A percentile compares a stretch with the other conserved stretches of the same genome.
These are phyloP conservation scores for Dendrothele bispora DNA, from an alignment of 768 basidiomycete species.

Conservation along the genomic window DNA sequence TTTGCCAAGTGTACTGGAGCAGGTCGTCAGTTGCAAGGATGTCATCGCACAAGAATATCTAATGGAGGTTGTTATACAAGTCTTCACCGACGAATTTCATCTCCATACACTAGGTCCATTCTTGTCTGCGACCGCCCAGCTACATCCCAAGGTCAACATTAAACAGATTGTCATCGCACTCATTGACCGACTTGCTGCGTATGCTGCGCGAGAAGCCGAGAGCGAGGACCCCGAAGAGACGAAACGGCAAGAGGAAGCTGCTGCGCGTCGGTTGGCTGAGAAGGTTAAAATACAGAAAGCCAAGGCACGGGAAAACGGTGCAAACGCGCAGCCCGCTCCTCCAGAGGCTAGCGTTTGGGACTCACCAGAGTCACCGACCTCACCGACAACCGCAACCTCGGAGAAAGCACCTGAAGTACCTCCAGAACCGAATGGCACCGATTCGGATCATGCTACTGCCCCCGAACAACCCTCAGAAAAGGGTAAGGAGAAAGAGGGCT, in stretches of 20 bases:
- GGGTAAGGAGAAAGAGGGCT: conserved; percentile 61
- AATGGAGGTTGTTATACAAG: conserved; percentile 99
- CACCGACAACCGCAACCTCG: conserved; percentile 25
- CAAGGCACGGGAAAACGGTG: conserved; percentile 53
- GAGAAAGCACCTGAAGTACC: conserved; percentile 8
- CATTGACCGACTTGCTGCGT: conserved; percentile 93
- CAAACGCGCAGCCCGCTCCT: conserved; percentile 31
- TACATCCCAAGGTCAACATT: conserved; percentile 98
- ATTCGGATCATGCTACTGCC: conserved; percentile 8
- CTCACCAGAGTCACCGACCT: conserved; percentile 33
- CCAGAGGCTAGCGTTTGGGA: conserved; percentile 48
- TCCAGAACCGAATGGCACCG: not conserved
- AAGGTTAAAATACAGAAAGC: conserved; percentile 77
- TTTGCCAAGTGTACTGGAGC: conserved; percentile 91
- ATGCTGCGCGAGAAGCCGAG: conserved; percentile 96
- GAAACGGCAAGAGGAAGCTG: conserved; percentile 90
- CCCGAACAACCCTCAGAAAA: conserved; percentile 34
- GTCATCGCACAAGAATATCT: conserved; percentile 98
- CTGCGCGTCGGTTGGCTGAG: conserved; percentile 84
- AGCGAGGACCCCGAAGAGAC: conserved; percentile 95
- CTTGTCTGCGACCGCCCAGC: conserved; percentile 91
- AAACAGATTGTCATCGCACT: conserved; percentile 97
- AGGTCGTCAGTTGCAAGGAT: conserved; percentile 98
- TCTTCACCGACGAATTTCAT: conserved; percentile 99
- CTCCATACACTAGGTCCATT: conserved; percentile 94